Evolutionary conservation across 2,329 filamentous ascomycete species (phyloP), one percentile per base, ranked within the genome.

Genomic region (Sporothrix pseudoabietina): DNA sequence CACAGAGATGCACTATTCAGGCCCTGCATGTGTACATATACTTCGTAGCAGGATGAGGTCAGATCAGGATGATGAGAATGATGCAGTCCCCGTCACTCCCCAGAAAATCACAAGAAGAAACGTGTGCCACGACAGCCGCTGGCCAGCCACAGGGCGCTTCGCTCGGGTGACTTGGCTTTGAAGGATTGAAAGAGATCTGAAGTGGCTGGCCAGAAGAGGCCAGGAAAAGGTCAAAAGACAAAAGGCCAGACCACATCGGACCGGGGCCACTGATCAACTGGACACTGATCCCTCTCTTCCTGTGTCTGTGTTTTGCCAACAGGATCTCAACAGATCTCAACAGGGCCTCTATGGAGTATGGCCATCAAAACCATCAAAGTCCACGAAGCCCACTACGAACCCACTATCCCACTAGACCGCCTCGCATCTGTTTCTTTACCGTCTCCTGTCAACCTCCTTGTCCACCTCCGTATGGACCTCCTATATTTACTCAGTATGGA

Each of bases 121-220:
- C 5, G 44, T 44, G 61, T 65, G 61, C 39, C 10, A 65, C 44
- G 66, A 54, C 66, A 47, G 68, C 52, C 32, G 44, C 66, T 30
- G 30, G 30, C 30, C 26, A 41, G 47, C 66, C 32, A 55, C 47
- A 54, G 30, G 66, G 66, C 66, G 66, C 39, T 69, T 55, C 66
- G 66, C 66, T 69, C 4, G 47, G 30, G 57, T 16, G 30, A 35
- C 5, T 39, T 61, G 12, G 30, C 12, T 26, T 26, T 6, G 8
- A 35, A 59, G 26, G 30, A 19, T 32, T 30, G 39, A 10, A 47
- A 1, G n/a, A 14, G 10, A 47, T 49, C 61, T 16, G 19, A 22
- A 66, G 65, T 52, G 65, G 65, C 65, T 68, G 65, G 65, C 44
- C 65, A 52, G 61, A 55, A 12, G 54, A 30, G 22, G 22, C 3